Base-by-base conservation (phyloP, 257 asterid genomes). In the Paulownia fortunei region DNA sequence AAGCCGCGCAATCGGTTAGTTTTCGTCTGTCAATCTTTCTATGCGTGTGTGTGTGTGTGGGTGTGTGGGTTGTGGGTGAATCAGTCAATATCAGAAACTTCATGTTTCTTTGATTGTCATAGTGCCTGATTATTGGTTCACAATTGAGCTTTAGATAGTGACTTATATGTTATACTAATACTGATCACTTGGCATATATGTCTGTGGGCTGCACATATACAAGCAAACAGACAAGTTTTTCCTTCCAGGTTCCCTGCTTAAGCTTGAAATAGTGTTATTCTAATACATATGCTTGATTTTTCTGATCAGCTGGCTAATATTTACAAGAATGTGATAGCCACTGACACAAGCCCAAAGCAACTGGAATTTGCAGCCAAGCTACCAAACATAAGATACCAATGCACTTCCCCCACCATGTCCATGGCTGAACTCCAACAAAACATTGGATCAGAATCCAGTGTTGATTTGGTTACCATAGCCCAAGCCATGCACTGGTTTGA, bases 401-500 rank as follows among this genome's bases (percentile, higher is more conserved):
- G 89, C 72, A 93, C 90, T 66, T 54, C 98, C 47, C 81, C 92
- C 15, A 84, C 26, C 72, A 88, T 91, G 88, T 82, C 97, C 79
- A 58, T 60, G 72, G 42, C 89, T 3, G 93, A 91, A 60, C 80
- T 91, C 64, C 81, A 84, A 63, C 51, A 75, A 55, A 73, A 56
- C 24, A 58, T 91, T 6, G 97, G 90, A 30, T 36, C 86, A 2
- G 56, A 84, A 16, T 79, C 89, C 3, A 86, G 89, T 19, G 79
- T 87, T 11, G 98, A 91, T 71, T 34, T 92, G 39, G 88, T 91
- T 12, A 80, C 87, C 74, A 56, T 84, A 49, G 98, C 96, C 42
- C 88, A 84, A 72, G 98, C 98, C 26, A 74, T 92, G 86, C 98
- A 92, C 70, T 92, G 96, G 96, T 87, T 92, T 46, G 91, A 92